These are phyloP conservation scores for Fusarium tricinctum DNA, from an alignment of 2,329 filamentous ascomycete species.

Conservation along the genomic window DNA sequence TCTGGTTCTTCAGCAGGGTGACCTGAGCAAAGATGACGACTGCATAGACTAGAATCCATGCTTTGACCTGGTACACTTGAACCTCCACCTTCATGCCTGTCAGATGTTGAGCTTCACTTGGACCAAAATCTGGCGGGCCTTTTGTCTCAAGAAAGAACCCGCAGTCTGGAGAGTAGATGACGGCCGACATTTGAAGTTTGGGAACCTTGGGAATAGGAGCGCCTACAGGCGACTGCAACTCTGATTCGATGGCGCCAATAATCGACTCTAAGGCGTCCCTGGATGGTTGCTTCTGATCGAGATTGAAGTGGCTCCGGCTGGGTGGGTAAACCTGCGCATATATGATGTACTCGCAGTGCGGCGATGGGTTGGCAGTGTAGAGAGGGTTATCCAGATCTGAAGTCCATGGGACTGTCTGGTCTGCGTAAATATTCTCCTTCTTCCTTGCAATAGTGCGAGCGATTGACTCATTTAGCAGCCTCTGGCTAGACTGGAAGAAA, in stretches of 20 bases:
- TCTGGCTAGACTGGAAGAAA: conserved; percentile 70
- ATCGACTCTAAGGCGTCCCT: conserved; percentile 51
- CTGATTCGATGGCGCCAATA: conserved; percentile 70
- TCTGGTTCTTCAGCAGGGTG: conserved; percentile 72
- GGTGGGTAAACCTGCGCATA: conserved; percentile 83
- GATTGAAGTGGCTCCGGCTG: conserved; percentile 55
- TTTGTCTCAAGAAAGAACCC: conserved; percentile 75
- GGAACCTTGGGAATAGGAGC: conserved; percentile 69
- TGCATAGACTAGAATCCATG: conserved; percentile 71
- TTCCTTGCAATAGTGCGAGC: conserved; percentile 76
- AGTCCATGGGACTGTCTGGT: conserved; percentile 81
- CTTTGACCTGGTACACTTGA: conserved; percentile 68
- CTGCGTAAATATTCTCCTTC: conserved; percentile 66
- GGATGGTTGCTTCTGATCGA: conserved; percentile 52
- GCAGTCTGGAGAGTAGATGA: conserved; percentile 78
- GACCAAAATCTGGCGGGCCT: conserved; percentile 69
- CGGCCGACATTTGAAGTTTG: conserved; percentile 71
- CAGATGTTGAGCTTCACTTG: conserved; percentile 68
- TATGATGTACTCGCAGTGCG: conserved; percentile 90
- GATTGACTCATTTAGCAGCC: conserved; percentile 80
- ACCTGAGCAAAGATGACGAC: conserved; percentile 72
- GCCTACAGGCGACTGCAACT: conserved; percentile 73
- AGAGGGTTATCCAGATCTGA: conserved; percentile 74
- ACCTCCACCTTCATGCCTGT: conserved; percentile 73
- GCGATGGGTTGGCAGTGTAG: conserved; percentile 70